phyloP scores from a whole-genome alignment of 352 stramenopile species.

The Pythium plurisporium region DNA sequence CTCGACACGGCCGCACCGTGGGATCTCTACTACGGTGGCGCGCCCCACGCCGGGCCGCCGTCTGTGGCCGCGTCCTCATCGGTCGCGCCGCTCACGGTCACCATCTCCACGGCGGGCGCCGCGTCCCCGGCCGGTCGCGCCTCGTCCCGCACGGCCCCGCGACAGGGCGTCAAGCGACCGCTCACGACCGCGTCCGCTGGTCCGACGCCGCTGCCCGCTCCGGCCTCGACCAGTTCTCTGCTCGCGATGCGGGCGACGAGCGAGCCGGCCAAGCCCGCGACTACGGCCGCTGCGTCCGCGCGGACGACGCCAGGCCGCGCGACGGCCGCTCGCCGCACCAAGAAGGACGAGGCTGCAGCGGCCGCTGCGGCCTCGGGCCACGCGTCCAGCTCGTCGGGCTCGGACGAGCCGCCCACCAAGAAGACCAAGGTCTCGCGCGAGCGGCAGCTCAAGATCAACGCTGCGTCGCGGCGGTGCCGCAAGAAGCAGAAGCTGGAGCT shows the following conservation, averaged over 20 bases:
- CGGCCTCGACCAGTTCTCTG: constrained; percentile 57
- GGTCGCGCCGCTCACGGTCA: constrained; percentile 1
- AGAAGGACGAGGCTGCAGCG: constrained; percentile 16
- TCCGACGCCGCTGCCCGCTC: background rate
- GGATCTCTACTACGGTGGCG: constrained; percentile 3
- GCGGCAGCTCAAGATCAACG: constrained; percentile 86
- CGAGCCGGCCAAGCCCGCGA: constrained; percentile 13
- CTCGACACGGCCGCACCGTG: constrained; percentile 22
- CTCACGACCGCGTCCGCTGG: constrained; percentile 15
- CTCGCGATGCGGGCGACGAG: constrained; percentile 46
- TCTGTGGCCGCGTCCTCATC: background rate
- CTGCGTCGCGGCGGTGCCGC: constrained; percentile 69
- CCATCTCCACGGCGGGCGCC: background rate
- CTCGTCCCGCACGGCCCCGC: constrained; percentile 8
- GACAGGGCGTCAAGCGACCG: constrained; percentile 44
- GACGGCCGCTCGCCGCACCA: constrained; percentile 13
- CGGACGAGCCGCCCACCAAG: constrained; percentile 33
- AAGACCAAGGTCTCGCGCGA: constrained; percentile 85
- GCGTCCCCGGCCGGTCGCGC: background rate
- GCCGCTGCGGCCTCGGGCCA: background rate
- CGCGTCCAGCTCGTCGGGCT: constrained; percentile 7
- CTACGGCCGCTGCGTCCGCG: background rate
- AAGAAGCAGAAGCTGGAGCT: constrained; percentile 87
- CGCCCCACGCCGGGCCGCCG: background rate
- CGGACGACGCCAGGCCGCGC: background rate